Evolutionary conservation across 306 rosid genomes (phyloP).

Genomic region (Albizia julibrissin): DNA sequence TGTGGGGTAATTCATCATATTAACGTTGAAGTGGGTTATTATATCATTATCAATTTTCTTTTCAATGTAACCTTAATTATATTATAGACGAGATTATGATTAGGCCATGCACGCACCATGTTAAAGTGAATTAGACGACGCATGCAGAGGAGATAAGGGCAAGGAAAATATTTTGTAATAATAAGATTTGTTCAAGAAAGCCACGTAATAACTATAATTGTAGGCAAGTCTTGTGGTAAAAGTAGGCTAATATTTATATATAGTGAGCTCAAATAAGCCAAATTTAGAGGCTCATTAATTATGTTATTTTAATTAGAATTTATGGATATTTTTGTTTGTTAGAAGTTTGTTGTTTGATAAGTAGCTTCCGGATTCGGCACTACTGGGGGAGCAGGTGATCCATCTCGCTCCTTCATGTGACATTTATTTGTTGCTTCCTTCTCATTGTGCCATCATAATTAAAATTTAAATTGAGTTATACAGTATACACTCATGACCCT

Average conservation of each 20-base stretch:
- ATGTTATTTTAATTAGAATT: no score
- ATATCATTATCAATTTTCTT: background rate
- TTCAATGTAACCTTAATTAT: background rate
- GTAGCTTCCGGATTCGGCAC: background rate
- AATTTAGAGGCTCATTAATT: background rate
- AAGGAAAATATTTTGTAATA: background rate
- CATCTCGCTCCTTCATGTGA: no score
- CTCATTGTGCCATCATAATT: background rate
- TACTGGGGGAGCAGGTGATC: background rate
- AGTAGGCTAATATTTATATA: no score
- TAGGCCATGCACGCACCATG: background rate
- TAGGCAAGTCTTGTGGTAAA: background rate
- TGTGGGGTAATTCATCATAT: no score
- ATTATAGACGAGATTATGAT: constrained; percentile 5
- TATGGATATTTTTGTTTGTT: background rate
- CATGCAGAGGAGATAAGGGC: background rate
- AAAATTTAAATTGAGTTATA: no score
- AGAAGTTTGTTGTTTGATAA: background rate
- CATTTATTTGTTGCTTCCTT: background rate
- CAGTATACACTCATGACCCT: no score
- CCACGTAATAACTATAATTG: background rate
- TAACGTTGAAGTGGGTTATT: background rate
- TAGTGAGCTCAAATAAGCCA: background rate
- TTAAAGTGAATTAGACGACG: background rate
- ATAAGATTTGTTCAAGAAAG: background rate